These are phyloP conservation scores for Xerocomus amazonicus DNA, from an alignment of 1,284 basidiomycete genomes.

Conservation along the genomic window DNA sequence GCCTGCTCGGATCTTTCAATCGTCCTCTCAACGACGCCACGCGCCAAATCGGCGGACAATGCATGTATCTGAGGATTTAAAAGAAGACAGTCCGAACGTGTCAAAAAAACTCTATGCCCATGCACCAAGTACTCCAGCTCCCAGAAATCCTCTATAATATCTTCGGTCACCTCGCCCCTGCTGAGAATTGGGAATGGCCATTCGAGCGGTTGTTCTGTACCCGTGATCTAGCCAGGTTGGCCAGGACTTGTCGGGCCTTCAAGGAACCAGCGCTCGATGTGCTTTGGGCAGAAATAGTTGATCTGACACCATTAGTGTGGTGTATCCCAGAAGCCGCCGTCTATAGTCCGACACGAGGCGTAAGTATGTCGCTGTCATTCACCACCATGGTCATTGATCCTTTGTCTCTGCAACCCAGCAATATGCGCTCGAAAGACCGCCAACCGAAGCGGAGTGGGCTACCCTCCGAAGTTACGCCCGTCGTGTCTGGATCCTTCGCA, in stretches of 20 bases:
- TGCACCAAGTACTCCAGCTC: neutral
- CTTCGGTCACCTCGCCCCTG: constrained; percentile 1
- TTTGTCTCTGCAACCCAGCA: neutral
- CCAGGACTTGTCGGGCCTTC: neutral
- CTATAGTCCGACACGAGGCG: neutral
- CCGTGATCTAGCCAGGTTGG: neutral
- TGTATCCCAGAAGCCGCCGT: constrained; percentile 1
- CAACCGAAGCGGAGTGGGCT: neutral
- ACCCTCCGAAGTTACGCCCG: constrained; percentile 1
- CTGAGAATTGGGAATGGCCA: neutral
- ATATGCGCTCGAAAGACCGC: neutral
- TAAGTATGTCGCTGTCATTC: neutral
- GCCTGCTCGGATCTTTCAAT: neutral
- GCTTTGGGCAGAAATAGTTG: neutral
- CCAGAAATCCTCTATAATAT: constrained; percentile 1
- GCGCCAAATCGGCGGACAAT: neutral
- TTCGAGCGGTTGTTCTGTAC: neutral
- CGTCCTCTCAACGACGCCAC: neutral
- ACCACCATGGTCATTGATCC: too few species aligned
- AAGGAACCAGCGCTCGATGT: neutral
- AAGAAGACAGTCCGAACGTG: neutral
- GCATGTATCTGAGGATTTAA: neutral
- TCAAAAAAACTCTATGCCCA: neutral
- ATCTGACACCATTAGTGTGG: neutral
- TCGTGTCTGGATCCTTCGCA: constrained; percentile 1